These are phyloP conservation scores for Metarhizium album DNA, from an alignment of 2,329 filamentous ascomycete genomes.

Conservation along the genomic window DNA sequence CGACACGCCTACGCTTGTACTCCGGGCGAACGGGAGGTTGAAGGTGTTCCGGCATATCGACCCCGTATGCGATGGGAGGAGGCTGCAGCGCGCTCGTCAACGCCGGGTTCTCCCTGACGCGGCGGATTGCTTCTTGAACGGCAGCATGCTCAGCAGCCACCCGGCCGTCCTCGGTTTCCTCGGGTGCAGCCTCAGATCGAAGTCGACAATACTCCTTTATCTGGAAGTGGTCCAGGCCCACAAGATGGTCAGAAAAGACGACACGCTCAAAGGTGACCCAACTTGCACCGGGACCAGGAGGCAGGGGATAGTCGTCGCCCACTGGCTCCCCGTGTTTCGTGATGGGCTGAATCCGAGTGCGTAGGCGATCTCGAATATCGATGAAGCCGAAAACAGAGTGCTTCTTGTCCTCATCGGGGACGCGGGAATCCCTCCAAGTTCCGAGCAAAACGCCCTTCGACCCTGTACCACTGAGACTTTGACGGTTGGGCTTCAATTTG, in stretches of 20 bases:
- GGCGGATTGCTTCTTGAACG: slow-evolving; percentile 34
- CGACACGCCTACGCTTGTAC: slow-evolving; percentile 38
- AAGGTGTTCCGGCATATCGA: slow-evolving; percentile 34
- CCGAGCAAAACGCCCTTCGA: slow-evolving; percentile 42
- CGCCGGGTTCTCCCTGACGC: slow-evolving; percentile 31
- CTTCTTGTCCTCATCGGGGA: slow-evolving; percentile 36
- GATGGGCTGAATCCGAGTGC: slow-evolving; percentile 44
- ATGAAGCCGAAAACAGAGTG: slow-evolving; percentile 54
- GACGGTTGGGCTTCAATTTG: slow-evolving; percentile 19
- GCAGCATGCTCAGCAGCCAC: slow-evolving; percentile 30
- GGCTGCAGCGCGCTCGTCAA: slow-evolving; percentile 31
- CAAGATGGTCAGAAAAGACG: slow-evolving; percentile 46
- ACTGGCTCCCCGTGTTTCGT: slow-evolving; percentile 38
- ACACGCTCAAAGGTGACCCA: slow-evolving; percentile 55
- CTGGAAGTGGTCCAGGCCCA: slow-evolving; percentile 43
- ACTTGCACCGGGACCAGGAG: slow-evolving; percentile 48
- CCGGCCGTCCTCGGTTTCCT: slow-evolving; percentile 28
- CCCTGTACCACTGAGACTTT: slow-evolving; percentile 15
- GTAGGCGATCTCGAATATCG: slow-evolving; percentile 47
- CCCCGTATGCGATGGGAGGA: slow-evolving; percentile 39
- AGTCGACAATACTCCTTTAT: slow-evolving; percentile 54
- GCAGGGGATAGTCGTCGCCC: slow-evolving; percentile 35
- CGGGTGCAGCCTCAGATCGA: slow-evolving; percentile 25
- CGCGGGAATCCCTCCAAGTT: slow-evolving; percentile 48
- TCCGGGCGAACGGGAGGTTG: slow-evolving; percentile 23